Percentiles rank a stretch among this genome's conserved stretches.
These are phyloP conservation scores for Panicum miliaceum DNA, from an alignment of 176 grass and related monocot species.

Conservation along the genomic window DNA sequence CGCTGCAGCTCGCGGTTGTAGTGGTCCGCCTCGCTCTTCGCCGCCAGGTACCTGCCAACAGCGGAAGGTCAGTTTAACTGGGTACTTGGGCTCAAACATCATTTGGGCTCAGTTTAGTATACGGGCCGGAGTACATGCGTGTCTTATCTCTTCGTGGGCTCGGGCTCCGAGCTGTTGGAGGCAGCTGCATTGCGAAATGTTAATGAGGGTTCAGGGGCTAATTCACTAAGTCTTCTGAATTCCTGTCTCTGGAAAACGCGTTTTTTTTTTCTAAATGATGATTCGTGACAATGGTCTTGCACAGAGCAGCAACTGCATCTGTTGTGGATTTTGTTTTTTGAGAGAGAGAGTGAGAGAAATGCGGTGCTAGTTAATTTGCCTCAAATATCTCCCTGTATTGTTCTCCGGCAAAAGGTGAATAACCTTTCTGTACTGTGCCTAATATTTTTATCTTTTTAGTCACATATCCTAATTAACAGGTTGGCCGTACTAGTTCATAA, in stretches of 20 bases:
- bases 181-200: background rate
- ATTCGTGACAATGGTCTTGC: background rate
- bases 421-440: background rate
- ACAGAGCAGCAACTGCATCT: background rate
- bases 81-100: background rate
- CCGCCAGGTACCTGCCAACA: slow-evolving; percentile 76
- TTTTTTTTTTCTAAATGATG: background rate
- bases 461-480: background rate
- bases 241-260: background rate
- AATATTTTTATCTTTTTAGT: background rate
- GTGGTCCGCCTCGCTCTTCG: slow-evolving; percentile 94
- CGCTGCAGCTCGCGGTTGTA: slow-evolving; percentile 81
- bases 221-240: background rate
- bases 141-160: background rate
- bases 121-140: background rate
- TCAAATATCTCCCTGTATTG: background rate
- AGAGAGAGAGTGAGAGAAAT: background rate
- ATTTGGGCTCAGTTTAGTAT: background rate
- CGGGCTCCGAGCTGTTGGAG: background rate
- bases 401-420: background rate
- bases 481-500: background rate
- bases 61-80: background rate
- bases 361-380: background rate
- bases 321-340: background rate
- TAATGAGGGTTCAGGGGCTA: background rate